Percentiles rank a stretch among this genome's conserved stretches.
Evolutionary conservation across 2,329 filamentous ascomycete genomes (phyloP).

Genomic region (Trichoderma sp.): DNA sequence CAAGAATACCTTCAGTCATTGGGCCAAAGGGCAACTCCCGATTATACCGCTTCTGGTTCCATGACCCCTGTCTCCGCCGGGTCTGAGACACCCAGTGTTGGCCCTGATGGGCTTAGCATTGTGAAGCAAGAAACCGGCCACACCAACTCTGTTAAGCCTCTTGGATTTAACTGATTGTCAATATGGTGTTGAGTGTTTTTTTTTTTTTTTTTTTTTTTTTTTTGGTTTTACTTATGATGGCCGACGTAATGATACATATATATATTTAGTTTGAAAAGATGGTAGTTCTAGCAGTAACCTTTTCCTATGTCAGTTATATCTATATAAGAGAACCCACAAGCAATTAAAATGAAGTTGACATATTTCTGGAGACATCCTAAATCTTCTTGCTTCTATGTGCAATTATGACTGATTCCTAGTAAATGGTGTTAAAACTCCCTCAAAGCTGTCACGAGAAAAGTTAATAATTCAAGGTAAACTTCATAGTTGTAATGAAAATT

Average conservation of each 20-base stretch:
- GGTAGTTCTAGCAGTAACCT: not conserved
- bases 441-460: not conserved
- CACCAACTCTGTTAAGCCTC: not conserved
- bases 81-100: not conserved
- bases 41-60: not conserved
- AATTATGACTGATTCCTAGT: not conserved
- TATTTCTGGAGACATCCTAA: not conserved
- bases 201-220: not conserved
- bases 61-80: not conserved
- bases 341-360: not conserved
- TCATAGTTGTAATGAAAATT: not conserved
- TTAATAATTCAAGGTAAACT: not conserved
- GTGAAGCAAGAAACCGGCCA: not conserved
- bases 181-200: not conserved
- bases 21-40: not conserved
- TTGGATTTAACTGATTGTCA: not conserved
- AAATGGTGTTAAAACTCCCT: not conserved
- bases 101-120: not conserved
- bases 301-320: not conserved
- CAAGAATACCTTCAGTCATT: constrained; percentile 20
- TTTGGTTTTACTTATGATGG: not conserved
- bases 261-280: not conserved
- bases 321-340: not conserved
- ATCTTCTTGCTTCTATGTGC: not conserved
- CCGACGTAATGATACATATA: not conserved